These are phyloP conservation scores for Blastobotrys americana DNA, from an alignment of 805 yeast genomes.

Conservation along the genomic window DNA sequence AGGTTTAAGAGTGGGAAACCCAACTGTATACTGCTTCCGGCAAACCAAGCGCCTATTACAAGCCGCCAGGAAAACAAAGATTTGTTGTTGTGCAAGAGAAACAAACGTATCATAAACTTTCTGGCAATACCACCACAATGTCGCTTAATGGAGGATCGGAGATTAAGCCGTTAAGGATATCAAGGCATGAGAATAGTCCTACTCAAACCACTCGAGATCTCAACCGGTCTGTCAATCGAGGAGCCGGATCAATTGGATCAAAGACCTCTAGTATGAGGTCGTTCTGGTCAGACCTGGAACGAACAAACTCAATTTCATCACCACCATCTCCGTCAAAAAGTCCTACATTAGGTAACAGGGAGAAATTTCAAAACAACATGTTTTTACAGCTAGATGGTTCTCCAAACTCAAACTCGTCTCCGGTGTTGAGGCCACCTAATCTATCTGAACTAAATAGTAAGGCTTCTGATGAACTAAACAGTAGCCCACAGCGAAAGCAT, in stretches of 20 bases:
- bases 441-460: not conserved
- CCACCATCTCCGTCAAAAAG: conserved; percentile 11
- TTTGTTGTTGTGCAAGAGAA: too few species aligned
- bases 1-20: too few species aligned
- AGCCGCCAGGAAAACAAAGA: too few species aligned
- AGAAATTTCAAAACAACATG: conserved; percentile 8
- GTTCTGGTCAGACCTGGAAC: conserved; percentile 22
- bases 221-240: not conserved
- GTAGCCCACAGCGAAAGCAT: not conserved
- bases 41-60: too few species aligned
- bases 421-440: not conserved
- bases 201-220: not conserved
- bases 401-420: not conserved
- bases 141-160: too few species aligned
- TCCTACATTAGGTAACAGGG: not conserved
- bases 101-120: too few species aligned
- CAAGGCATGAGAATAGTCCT: not conserved
- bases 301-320: conserved; percentile 6
- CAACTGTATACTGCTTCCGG: too few species aligned
- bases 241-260: conserved; percentile 6
- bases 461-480: not conserved
- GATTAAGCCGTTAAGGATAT: not conserved
- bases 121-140: too few species aligned
- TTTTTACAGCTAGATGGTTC: conserved; percentile 9
- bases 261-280: conserved; percentile 18